These are phyloP conservation scores for Lepidopterella palustris DNA, from an alignment of 495 filamentous ascomycete species.

Conservation along the genomic window DNA sequence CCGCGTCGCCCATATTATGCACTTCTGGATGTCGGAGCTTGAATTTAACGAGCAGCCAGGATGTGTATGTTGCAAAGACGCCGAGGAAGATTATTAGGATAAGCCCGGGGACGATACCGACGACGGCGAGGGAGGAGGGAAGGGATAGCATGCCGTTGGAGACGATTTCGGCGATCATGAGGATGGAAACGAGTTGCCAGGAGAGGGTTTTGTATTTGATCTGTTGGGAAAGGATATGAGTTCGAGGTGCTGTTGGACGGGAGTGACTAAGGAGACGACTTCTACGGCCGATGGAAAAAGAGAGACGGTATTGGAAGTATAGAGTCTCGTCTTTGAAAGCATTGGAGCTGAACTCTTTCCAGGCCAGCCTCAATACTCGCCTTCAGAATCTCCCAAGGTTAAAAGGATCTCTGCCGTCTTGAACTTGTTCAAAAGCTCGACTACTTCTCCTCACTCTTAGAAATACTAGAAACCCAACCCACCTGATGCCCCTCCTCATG, in stretches of 20 bases:
- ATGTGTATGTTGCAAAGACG: slow-evolving; percentile 38
- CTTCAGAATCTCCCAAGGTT: neutral
- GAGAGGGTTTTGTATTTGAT: slow-evolving; percentile 55
- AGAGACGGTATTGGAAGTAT: too few relatives aligned
- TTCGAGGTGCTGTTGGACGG: neutral
- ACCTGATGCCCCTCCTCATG: slow-evolving; percentile 34
- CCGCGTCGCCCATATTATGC: slow-evolving; percentile 36
- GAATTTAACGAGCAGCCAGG: slow-evolving; percentile 40
- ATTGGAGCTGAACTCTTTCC: too few relatives aligned
- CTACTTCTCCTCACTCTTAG: neutral
- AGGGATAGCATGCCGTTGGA: slow-evolving; percentile 54
- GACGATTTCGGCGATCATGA: slow-evolving; percentile 62
- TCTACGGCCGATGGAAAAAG: too few relatives aligned
- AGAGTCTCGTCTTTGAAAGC: too few relatives aligned
- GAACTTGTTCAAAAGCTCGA: too few relatives aligned
- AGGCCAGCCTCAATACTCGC: too few relatives aligned
- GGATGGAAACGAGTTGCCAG: slow-evolving; percentile 48
- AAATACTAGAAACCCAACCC: neutral
- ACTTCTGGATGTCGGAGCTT: slow-evolving; percentile 42
- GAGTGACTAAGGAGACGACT: neutral
- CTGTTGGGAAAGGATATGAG: slow-evolving; percentile 15
- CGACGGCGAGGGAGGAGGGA: slow-evolving; percentile 48
- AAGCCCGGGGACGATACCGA: slow-evolving; percentile 51
- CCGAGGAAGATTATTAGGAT: slow-evolving; percentile 38
- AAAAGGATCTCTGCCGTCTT: neutral